These are phyloP conservation scores for Drechslerella dactyloides DNA, from an alignment of 2,329 filamentous ascomycete species.

Conservation along the genomic window DNA sequence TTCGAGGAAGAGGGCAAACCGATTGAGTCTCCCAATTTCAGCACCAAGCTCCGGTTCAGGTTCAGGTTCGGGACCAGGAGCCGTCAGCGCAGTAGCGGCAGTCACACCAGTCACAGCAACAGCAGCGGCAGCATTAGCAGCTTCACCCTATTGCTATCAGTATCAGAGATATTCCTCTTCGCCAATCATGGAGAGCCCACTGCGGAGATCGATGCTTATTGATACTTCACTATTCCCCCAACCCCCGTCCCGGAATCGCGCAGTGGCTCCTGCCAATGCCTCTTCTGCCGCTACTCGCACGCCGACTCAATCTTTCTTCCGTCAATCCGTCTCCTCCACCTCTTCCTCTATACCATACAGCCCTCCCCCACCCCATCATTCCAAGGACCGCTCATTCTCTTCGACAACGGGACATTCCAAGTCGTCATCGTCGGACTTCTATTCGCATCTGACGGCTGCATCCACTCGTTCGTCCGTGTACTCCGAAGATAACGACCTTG, in stretches of 20 bases:
- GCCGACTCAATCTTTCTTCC: constrained; percentile 50
- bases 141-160: constrained; percentile 41
- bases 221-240: constrained; percentile 50
- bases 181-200: constrained; percentile 48
- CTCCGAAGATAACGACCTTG: constrained; percentile 49
- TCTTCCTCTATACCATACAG: constrained; percentile 49
- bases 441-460: constrained; percentile 47
- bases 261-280: constrained; percentile 15
- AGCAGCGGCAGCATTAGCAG: not conserved
- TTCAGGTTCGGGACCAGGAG: no score
- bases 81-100: no score
- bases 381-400: constrained; percentile 44
- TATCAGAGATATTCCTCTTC: constrained; percentile 48
- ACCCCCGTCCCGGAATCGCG: constrained; percentile 46
- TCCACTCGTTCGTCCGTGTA: constrained; percentile 50
- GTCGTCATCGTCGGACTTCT: constrained; percentile 48
- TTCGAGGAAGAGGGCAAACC: constrained; percentile 51
- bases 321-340: constrained; percentile 49
- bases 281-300: constrained; percentile 31
- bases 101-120: constrained; percentile 18
- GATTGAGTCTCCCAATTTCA: constrained; percentile 51
- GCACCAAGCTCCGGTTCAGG: constrained; percentile 23
- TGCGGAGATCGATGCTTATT: constrained; percentile 48
- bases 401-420: constrained; percentile 46
- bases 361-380: constrained; percentile 38